phyloP scores from a whole-genome alignment of 2,329 filamentous ascomycete genomes.

The Tolypocladium pustulatum region DNA sequence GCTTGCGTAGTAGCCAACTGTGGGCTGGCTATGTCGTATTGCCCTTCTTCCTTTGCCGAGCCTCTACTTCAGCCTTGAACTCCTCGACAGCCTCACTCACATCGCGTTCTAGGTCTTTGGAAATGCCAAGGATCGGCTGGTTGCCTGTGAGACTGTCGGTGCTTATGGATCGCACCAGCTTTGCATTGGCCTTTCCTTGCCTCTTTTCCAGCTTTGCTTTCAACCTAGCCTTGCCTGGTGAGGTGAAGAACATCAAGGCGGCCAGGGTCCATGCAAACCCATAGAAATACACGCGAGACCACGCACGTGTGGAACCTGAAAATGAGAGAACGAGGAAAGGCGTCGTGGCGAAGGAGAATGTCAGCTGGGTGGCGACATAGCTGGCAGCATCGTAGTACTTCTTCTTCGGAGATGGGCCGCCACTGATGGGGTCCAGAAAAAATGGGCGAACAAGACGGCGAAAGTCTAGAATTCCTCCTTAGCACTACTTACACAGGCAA shows the following conservation, averaged over 20 bases:
- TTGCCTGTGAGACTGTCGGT: conserved; percentile 44
- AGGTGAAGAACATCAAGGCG: conserved; percentile 67
- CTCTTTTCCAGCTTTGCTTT: conserved; percentile 49
- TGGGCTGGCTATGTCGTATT: background rate
- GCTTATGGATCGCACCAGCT: conserved; percentile 39
- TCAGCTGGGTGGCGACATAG: conserved; percentile 66
- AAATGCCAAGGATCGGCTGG: conserved; percentile 65
- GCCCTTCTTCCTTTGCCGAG: conserved; percentile 19
- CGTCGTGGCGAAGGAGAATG: conserved; percentile 70
- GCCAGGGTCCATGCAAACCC: conserved; percentile 55
- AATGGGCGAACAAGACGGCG: conserved; percentile 85
- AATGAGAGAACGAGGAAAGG: conserved; percentile 81
- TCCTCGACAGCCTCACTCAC: conserved; percentile 70
- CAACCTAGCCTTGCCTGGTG: conserved; percentile 58
- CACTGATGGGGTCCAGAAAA: conserved; percentile 72
- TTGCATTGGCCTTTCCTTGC: conserved; percentile 32
- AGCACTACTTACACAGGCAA: background rate
- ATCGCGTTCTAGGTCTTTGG: conserved; percentile 64
- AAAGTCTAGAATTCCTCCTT: conserved; percentile 48
- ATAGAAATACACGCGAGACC: conserved; percentile 86
- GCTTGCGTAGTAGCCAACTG: background rate
- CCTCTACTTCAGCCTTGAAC: conserved; percentile 62
- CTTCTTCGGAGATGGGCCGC: conserved; percentile 59
- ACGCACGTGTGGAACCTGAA: conserved; percentile 59
- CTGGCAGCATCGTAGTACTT: conserved; percentile 76